Conservation (phyloP, 176 grass and related monocot species). For the Calamus simplicifolius region DNA sequence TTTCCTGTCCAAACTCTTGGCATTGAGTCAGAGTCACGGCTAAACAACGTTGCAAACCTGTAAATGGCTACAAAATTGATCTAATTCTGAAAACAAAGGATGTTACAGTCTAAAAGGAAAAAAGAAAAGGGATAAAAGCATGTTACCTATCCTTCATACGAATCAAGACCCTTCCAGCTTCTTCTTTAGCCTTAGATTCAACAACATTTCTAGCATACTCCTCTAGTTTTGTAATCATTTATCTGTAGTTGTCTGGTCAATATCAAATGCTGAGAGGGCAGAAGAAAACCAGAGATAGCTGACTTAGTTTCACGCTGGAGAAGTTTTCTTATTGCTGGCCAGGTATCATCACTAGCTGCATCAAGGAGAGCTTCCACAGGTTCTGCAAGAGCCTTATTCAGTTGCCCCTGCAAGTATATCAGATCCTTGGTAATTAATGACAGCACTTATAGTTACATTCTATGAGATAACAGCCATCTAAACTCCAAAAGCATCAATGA, state of each 20-base stretch:
- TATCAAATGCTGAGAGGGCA: conserved; percentile 57
- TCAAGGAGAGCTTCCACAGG: conserved; percentile 90
- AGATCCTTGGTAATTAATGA: neutral
- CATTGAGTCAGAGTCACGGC: conserved; percentile 89
- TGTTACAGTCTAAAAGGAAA: neutral
- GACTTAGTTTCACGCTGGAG: conserved; percentile 68
- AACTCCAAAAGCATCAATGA: too few relatives aligned
- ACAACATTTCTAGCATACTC: conserved; percentile 68
- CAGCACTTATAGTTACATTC: too few relatives aligned
- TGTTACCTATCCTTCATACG: conserved; percentile 88
- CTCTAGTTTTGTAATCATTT: conserved; percentile 58
- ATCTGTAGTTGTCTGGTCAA: conserved; percentile 56
- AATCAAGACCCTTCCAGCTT: conserved; percentile 77
- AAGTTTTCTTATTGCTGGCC: conserved; percentile 86
- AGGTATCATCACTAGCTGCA: conserved; percentile 70
- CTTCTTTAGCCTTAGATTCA: conserved; percentile 83
- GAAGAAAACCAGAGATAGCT: conserved; percentile 58
- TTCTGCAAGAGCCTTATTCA: conserved; percentile 64
- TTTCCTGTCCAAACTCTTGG: conserved; percentile 97
- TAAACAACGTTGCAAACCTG: conserved; percentile 90
- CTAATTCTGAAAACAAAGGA: neutral
- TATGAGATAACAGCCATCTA: too few relatives aligned
- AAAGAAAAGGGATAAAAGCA: too few relatives aligned
- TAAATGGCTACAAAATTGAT: conserved; percentile 16
- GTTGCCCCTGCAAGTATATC: conserved; percentile 47